Evolutionary conservation across 2,329 filamentous ascomycete species (phyloP).

Genomic region (Coccinonectria pachysandricola): DNA sequence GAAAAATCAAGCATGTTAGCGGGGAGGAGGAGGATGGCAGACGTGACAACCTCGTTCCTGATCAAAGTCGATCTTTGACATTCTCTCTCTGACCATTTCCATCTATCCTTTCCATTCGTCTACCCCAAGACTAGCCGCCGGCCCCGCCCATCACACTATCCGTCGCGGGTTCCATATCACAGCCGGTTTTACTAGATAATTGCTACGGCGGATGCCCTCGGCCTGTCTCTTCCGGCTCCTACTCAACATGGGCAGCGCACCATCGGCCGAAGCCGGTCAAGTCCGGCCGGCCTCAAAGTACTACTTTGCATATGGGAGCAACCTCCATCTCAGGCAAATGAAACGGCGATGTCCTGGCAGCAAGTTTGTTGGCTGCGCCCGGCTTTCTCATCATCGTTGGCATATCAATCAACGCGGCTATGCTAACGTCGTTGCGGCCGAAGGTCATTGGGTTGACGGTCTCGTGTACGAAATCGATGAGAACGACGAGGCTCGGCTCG

Average conservation of each 20-base stretch:
- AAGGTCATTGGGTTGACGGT: slow-evolving; percentile 28
- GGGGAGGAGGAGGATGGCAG: no score
- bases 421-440: slow-evolving; percentile 29
- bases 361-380: slow-evolving; percentile 27
- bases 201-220: slow-evolving; percentile 18
- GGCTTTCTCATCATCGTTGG: slow-evolving; percentile 30
- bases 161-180: no score
- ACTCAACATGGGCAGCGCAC: slow-evolving; percentile 12
- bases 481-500: slow-evolving; percentile 28
- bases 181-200: no score
- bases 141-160: slow-evolving; percentile 1
- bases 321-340: slow-evolving; percentile 36
- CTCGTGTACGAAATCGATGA: slow-evolving; percentile 30
- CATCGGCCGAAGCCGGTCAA: not conserved
- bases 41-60: no score
- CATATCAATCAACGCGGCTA: slow-evolving; percentile 38
- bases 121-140: no score
- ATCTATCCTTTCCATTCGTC: no score
- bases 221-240: slow-evolving; percentile 13
- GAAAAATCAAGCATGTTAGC: no score
- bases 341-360: slow-evolving; percentile 31
- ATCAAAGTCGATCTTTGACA: no score
- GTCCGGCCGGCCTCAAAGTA: slow-evolving; percentile 14
- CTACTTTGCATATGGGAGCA: slow-evolving; percentile 39
- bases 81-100: no score